These are phyloP conservation scores for Plicaturopsis crispa DNA, from an alignment of 768 basidiomycete species.

Conservation along the genomic window DNA sequence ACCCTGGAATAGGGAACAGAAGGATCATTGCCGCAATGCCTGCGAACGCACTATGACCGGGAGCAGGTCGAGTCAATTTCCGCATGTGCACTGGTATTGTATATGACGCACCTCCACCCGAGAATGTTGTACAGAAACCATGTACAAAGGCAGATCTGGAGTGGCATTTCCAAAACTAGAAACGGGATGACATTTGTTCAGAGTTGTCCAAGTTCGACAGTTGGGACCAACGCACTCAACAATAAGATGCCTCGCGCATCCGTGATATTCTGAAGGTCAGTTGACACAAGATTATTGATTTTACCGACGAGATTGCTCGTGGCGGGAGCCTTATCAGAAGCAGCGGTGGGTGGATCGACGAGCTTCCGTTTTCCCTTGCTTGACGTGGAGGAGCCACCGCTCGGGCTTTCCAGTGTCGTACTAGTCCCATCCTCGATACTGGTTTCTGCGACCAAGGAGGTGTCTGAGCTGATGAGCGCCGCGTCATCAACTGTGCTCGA, in stretches of 20 bases:
- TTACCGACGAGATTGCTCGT: slow-evolving; percentile 53
- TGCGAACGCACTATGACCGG: slow-evolving; percentile 33
- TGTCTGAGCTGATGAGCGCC: slow-evolving; percentile 16
- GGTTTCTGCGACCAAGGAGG: slow-evolving; percentile 11
- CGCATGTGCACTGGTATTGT: too few species aligned
- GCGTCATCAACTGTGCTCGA: slow-evolving; percentile 8
- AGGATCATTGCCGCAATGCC: slow-evolving; percentile 35
- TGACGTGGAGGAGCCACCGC: background rate
- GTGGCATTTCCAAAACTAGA: slow-evolving; percentile 15
- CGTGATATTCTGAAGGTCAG: slow-evolving; percentile 34
- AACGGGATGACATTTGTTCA: too few species aligned
- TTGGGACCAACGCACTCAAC: too few species aligned
- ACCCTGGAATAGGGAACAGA: slow-evolving; percentile 36
- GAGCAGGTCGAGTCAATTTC: too few species aligned
- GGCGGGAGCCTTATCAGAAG: background rate
- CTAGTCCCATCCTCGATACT: slow-evolving; percentile 9
- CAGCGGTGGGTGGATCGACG: background rate
- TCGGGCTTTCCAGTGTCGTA: background rate
- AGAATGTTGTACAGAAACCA: slow-evolving; percentile 22
- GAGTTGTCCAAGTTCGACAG: too few species aligned
- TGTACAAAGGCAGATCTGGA: slow-evolving; percentile 14
- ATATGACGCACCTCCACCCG: too few species aligned
- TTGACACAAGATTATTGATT: slow-evolving; percentile 71
- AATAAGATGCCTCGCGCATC: slow-evolving; percentile 12
- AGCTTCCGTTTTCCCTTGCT: background rate